Conservation (phyloP, 306 rosid species). For the Pyrus pyrifolia region DNA sequence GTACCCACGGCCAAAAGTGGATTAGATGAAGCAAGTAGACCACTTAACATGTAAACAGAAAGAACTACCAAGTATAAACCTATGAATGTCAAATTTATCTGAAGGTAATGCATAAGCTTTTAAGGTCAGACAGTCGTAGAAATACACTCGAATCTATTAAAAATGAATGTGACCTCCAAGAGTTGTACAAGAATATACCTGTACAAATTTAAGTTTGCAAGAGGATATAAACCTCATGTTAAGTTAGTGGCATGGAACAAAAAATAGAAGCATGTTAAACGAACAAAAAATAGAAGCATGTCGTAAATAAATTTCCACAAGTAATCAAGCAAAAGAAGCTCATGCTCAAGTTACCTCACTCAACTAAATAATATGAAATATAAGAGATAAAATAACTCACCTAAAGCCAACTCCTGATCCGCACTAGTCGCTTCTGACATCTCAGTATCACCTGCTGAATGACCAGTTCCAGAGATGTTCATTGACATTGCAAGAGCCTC, state of each 20-base stretch:
- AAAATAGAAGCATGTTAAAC: background rate
- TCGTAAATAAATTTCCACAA: background rate
- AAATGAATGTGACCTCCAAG: background rate
- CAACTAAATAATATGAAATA: background rate
- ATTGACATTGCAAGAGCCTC: constrained; percentile 31
- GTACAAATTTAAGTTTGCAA: background rate
- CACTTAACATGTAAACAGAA: background rate
- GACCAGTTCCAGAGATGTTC: constrained; percentile 19
- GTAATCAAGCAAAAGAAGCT: background rate
- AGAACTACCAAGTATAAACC: too few species aligned
- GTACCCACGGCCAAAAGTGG: background rate
- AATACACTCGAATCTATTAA: background rate
- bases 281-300: background rate
- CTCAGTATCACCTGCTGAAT: constrained; percentile 25
- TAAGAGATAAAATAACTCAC: constrained; percentile 3
- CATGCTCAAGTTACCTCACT: background rate
- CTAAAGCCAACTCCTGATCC: constrained; percentile 34
- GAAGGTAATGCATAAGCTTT: background rate
- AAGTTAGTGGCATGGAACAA: background rate
- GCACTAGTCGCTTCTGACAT: constrained; percentile 24
- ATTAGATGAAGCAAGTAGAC: background rate
- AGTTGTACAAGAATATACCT: background rate
- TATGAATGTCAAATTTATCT: background rate
- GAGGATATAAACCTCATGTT: background rate
- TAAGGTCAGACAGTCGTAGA: background rate